Evolutionary conservation across 768 basidiomycete genomes (phyloP), one percentile per base, ranked within the genome.

Genomic region (Mrakia gelida): DNA sequence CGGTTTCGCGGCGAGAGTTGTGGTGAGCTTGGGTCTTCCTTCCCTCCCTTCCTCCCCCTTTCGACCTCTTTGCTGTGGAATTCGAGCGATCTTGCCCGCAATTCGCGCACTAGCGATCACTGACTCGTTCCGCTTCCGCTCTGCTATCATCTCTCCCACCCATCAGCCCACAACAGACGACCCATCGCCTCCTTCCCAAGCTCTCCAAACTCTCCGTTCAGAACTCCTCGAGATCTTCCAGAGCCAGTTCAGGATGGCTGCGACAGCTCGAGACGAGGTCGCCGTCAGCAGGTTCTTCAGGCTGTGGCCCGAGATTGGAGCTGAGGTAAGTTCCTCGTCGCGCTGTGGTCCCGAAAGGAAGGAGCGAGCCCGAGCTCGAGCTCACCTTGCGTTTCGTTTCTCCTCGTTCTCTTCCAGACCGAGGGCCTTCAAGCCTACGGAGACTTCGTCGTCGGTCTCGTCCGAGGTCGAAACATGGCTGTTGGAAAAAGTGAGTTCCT

Each of bases 251-350:
- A 88, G 90, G 62, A 87, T 90, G 75, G 97, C 96, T 0, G 93
- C 94, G 7, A 87, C 86, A 30, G 88, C 89, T 21, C 89, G 92
- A 38, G 94, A 98, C 85, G 91, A 94, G 34, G 90, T 90, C 21
- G 90, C 91, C 0, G 95, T 92, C 2, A 95, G 91, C 81, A 90
- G 97, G 18, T 98, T 92, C 85, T 99, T 99, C 88, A 95, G 98
- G 84, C 87, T 99, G 3, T 99, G 98, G 84, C 97, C 97, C 6
- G 90, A 91, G 4, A 95, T 99, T 73, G 94, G 94, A 9, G 97
- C 94, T 88, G 95, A 98, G 71, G 81, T 81, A 34, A 23, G 79
- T 80, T 0, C 23, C 49, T 15, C n/a, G 45, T 30, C 9, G 45
- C 15, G 4, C 45, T n/a, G n/a, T n/a, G n/a, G n/a, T n/a, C 6